A percentile compares a stretch with the other conserved stretches of the same genome.
These are phyloP conservation scores for Trichoderma guizhouense DNA, from an alignment of 2,329 filamentous ascomycete species.

Conservation along the genomic window DNA sequence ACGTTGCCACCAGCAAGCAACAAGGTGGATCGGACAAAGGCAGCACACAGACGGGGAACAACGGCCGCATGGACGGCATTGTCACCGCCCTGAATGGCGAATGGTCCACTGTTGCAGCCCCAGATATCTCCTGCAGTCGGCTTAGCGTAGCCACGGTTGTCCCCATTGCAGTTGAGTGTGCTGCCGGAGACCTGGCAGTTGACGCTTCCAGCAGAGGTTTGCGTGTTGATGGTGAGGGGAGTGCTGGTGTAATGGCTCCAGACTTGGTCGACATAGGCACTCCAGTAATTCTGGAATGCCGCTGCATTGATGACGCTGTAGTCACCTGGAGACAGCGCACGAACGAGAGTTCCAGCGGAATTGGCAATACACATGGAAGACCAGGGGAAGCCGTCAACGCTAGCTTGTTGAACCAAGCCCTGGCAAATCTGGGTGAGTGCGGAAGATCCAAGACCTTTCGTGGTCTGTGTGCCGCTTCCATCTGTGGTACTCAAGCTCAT, in stretches of 20 bases:
- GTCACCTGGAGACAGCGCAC: conserved; percentile 43
- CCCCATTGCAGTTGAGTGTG: conserved; percentile 39
- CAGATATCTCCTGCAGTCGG: conserved; percentile 46
- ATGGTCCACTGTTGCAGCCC: conserved; percentile 49
- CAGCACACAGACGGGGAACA: conserved; percentile 48
- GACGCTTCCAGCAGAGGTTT: conserved; percentile 38
- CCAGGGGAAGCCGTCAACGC: conserved; percentile 42
- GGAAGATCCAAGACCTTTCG: conserved; percentile 38
- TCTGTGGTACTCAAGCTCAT: conserved; percentile 40
- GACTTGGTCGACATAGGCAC: conserved; percentile 44
- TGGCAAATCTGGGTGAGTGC: conserved; percentile 41
- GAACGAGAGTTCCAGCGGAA: conserved; percentile 37
- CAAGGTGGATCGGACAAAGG: conserved; percentile 45
- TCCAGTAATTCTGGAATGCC: conserved; percentile 43
- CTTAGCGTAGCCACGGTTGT: conserved; percentile 43
- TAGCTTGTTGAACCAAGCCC: conserved; percentile 37
- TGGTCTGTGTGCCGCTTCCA: conserved; percentile 37
- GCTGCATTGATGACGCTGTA: conserved; percentile 35
- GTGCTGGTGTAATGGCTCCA: conserved; percentile 40
- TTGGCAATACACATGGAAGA: conserved; percentile 42
- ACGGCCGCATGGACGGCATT: conserved; percentile 41
- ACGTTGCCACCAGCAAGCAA: conserved; percentile 44
- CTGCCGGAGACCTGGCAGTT: conserved; percentile 37
- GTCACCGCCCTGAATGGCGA: conserved; percentile 36
- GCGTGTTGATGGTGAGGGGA: conserved; percentile 43